These are phyloP conservation scores for Tolypocladium nubicola DNA, from an alignment of 2,329 filamentous ascomycete species.

Conservation along the genomic window DNA sequence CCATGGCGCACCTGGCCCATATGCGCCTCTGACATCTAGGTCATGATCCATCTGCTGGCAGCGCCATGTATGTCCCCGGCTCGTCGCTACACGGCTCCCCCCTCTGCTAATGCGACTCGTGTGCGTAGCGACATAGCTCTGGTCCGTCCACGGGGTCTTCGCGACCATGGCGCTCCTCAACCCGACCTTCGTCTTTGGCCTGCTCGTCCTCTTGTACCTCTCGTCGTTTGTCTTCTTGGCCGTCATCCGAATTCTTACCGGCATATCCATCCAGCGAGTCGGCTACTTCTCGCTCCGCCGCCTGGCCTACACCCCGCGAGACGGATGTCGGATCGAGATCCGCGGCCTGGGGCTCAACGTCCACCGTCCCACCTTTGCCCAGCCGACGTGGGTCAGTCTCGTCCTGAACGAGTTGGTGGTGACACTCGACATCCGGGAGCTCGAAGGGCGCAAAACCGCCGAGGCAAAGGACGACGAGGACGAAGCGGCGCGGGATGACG, in stretches of 20 bases:
- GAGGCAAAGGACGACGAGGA: conserved; percentile 16
- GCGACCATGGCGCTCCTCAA: conserved; percentile 52
- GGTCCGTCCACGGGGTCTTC: background rate
- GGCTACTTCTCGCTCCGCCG: conserved; percentile 87
- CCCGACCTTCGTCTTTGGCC: conserved; percentile 77
- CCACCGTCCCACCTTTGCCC: conserved; percentile 90
- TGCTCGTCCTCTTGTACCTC: conserved; percentile 78
- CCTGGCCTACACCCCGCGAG: conserved; percentile 78
- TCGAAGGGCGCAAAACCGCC: conserved; percentile 39
- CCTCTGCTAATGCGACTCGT: background rate
- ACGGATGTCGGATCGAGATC: conserved; percentile 84
- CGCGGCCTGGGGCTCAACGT: conserved; percentile 78
- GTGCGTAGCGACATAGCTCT: conserved; percentile 1
- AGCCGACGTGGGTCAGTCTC: conserved; percentile 92
- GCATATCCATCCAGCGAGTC: conserved; percentile 89
- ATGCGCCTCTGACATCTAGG: background rate
- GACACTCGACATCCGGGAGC: conserved; percentile 63
- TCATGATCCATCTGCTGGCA: background rate
- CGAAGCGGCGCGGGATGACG: background rate
- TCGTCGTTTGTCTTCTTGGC: conserved; percentile 90
- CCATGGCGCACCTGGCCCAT: background rate
- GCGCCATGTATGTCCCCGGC: background rate
- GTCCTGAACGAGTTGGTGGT: conserved; percentile 78
- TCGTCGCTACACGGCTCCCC: background rate
- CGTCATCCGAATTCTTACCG: conserved; percentile 81